Conservation (phyloP, 768 basidiomycete genomes). For the Lactarius psammicola region DNA sequence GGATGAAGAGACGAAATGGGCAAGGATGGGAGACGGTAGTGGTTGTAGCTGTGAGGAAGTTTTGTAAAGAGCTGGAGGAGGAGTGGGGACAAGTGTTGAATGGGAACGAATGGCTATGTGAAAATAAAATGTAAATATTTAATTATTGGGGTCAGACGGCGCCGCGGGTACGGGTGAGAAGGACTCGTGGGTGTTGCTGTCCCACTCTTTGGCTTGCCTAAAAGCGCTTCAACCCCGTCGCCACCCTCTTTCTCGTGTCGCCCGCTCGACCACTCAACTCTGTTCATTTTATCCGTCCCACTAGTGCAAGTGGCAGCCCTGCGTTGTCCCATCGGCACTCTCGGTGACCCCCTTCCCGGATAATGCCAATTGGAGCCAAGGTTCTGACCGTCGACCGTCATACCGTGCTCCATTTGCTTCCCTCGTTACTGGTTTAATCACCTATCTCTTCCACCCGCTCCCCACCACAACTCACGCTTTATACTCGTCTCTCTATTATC, state of each 20-base stretch:
- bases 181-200: neutral
- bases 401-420: constrained; percentile 22
- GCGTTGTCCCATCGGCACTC: constrained; percentile 12
- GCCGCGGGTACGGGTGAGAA: neutral
- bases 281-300: constrained; percentile 30
- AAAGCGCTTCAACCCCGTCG: constrained; percentile 15
- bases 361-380: constrained; percentile 34
- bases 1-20: constrained; percentile 6
- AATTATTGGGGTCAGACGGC: neutral
- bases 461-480: neutral
- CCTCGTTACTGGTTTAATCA: constrained; percentile 27
- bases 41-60: constrained; percentile 8
- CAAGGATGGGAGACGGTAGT: constrained; percentile 23
- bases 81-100: constrained; percentile 14
- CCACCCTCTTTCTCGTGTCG: constrained; percentile 15
- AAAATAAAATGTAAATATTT: neutral
- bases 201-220: neutral
- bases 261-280: constrained; percentile 31
- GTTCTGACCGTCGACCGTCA: constrained; percentile 20
- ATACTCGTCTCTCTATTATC: neutral
- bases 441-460: constrained; percentile 31
- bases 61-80: neutral
- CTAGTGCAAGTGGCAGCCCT: constrained; percentile 22
- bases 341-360: constrained; percentile 30
- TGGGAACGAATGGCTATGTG: neutral